These are phyloP conservation scores for Ophiostoma fasciatum DNA, from an alignment of 2,329 filamentous ascomycete species.

Conservation along the genomic window DNA sequence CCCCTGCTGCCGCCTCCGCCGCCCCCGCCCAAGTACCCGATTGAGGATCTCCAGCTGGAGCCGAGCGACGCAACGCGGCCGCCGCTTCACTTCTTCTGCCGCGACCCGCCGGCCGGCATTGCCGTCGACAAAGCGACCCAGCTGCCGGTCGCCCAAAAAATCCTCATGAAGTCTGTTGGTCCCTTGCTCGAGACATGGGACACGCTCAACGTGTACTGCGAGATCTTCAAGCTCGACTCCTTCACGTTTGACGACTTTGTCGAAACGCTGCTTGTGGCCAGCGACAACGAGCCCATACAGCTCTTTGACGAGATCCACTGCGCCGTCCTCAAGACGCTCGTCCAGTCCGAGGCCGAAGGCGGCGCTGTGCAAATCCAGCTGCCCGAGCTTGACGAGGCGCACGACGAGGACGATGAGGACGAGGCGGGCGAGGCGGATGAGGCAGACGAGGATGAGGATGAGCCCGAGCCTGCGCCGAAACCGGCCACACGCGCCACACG, in stretches of 20 bases:
- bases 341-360: conserved; percentile 57
- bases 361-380: conserved; percentile 68
- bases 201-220: conserved; percentile 94
- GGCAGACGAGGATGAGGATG: conserved; percentile 22
- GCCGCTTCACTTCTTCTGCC: conserved; percentile 60
- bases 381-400: conserved; percentile 58
- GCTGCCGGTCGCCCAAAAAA: conserved; percentile 34
- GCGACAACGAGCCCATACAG: conserved; percentile 61
- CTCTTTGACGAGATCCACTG: conserved; percentile 86
- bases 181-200: conserved; percentile 85
- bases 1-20: conserved; percentile 40
- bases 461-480: conserved; percentile 58
- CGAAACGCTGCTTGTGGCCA: conserved; percentile 68
- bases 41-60: conserved; percentile 78
- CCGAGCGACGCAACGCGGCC: conserved; percentile 57
- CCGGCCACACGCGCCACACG: conserved; percentile 59
- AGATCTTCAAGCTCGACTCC: conserved; percentile 85
- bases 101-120: conserved; percentile 35
- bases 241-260: conserved; percentile 97
- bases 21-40: conserved; percentile 80
- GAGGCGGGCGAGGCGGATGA: conserved; percentile 39
- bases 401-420: conserved; percentile 50
- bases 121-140: conserved; percentile 28
- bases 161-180: conserved; percentile 76
- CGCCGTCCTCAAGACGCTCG: conserved; percentile 73